Evolutionary conservation across 352 stramenopile species (phyloP).

Genomic region (Peronospora belbahrii): DNA sequence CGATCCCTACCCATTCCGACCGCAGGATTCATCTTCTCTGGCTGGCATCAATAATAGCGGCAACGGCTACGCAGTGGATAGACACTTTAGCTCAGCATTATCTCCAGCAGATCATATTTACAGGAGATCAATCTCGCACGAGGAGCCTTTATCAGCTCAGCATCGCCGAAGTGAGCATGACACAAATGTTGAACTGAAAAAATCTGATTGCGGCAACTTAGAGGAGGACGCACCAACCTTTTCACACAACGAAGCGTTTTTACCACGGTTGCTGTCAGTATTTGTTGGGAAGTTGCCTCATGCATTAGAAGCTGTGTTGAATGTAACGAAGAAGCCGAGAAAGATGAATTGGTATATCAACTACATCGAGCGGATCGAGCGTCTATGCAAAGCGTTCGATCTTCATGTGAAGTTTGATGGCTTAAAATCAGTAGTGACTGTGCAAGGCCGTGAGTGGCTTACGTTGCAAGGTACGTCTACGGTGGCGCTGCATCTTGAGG

Average conservation of each 20-base stretch:
- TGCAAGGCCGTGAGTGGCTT: constrained; percentile 48
- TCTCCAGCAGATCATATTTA: constrained; percentile 11
- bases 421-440: constrained; percentile 29
- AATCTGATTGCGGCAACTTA: constrained; percentile 2
- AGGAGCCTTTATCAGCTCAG: not conserved
- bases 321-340: constrained; percentile 59
- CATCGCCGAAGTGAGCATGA: constrained; percentile 7
- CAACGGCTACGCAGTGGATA: constrained; percentile 17
- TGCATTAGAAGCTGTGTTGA: constrained; percentile 39
- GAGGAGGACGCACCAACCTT: constrained; percentile 34
- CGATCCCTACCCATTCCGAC: constrained; percentile 10
- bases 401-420: constrained; percentile 39
- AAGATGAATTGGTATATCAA: constrained; percentile 71
- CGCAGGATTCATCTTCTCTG: constrained; percentile 8
- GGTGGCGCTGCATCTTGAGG: constrained; percentile 31
- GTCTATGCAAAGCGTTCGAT: constrained; percentile 25
- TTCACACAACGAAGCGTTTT: constrained; percentile 42
- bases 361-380: constrained; percentile 45
- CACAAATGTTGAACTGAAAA: not conserved
- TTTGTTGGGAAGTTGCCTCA: constrained; percentile 52
- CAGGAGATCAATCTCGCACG: constrained; percentile 9
- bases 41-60: constrained; percentile 1
- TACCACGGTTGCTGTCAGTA: constrained; percentile 38
- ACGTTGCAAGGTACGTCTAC: constrained; percentile 35
- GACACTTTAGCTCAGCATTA: constrained; percentile 18